Base-by-base conservation (phyloP, 306 rosid genomes). In the Abrus pulchellus region DNA sequence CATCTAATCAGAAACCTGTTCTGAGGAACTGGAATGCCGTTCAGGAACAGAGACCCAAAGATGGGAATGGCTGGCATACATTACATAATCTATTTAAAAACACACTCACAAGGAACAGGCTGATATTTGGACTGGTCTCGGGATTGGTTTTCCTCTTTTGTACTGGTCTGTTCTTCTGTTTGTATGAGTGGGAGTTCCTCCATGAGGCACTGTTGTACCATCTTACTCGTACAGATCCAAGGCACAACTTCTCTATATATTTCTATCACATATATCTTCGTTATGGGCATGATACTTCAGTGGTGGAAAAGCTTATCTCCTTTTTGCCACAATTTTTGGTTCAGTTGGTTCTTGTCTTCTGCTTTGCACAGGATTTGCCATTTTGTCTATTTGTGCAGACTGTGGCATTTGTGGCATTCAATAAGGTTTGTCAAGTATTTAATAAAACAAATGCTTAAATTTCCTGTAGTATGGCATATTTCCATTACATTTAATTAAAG, bases 211-310 rank as follows among this genome's bases (percentile, higher is more conserved):
- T 95, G 78, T 86, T 95, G 33, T 95, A 93, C 85, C 98, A 95
- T 86, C 97, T 91, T 70, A 93, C 99, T 54, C 91, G 93, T 9
- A 89, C 98, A 6, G 97, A 95, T 84, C 97, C 98, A 70, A 91
- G 99, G 85, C 99, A 94, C 80, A 91, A 95, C 77, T 95, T 93
- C 80, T 93, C 99, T 59, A 84, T 93, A 55, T 95, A 91, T 81
- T 95, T 93, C 77, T 90, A 89, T 76, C 97, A 93, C 86, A 91
- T 93, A 86, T 91, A 95, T 87, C 99, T 95, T 50, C 95, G 89
- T 61, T 89, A 87, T 48, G 92, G 94, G 36, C 76, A 55, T 32
- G 80, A 88, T 12, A 87, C 90, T 57, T 85, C 91, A 3, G 78
- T 82, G 55, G 50, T 86, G 85, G 97, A 93, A 87, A 95, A 93